Evolutionary conservation across 108 stramenopile genomes (phyloP), one percentile per base, ranked within the genome.

Genomic region (Cyclotella cryptica): DNA sequence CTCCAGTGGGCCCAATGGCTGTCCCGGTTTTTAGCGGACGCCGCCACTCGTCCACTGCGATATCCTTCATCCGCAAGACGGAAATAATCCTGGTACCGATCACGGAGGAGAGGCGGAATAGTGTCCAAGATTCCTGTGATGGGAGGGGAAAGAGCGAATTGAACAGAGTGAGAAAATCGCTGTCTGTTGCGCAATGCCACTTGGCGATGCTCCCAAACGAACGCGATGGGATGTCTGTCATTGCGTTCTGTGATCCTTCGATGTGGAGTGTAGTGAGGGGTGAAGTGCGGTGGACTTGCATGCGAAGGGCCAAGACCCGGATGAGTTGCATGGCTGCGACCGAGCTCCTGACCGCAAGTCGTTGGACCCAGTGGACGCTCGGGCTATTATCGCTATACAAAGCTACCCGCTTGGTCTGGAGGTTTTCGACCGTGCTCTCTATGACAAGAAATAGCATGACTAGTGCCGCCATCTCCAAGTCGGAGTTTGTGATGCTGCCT

Each of bases 171-270:
- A 51, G 46, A n/a, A 68, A 29, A 3, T 68, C 28, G 15, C 5
- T 10, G 13, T 68, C 66, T 9, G 11, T 68, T 27, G 17, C 19
- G 18, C 44, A 68, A 30, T 44, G 42, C 66, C 66, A 68, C 29
- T 49, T 13, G 10, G 66, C 47, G 3, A 2, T 29, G 11, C 47
- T 30, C 28, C 66, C 66, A 19, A 49, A 68, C 24, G 66, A 68
- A 24, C 66, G 46, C 8, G 66, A 68, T 3, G 66, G 66, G 27
- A 68, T 51, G 18, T 68, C 66, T 28, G 66, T 30, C 21, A 68
- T 49, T 10, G 28, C 46, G 27, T 68, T 68, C 4, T 45, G 15
- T 13, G 9, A 5, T 29, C 66, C 66, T 2, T 4, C 22, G 27
- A 68, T 52, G 49, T 68, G 66, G 7, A 51, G 49, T 7, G 49